Conservation (phyloP, 352 stramenopile genomes). For the Chrysophaeum taylorii region DNA sequence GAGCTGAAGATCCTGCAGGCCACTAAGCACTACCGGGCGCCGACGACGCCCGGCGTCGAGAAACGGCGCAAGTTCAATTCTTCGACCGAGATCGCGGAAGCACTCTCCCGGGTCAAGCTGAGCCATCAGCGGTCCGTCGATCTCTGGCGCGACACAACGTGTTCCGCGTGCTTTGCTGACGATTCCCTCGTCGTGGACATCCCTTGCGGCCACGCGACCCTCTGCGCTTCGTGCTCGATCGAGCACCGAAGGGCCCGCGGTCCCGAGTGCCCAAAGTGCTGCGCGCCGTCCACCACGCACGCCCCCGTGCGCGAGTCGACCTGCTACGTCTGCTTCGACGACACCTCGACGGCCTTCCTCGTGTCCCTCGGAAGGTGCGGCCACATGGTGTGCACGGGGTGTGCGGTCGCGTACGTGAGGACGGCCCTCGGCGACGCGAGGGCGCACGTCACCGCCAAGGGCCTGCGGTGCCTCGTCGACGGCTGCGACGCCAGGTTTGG, state of each 20-base stretch:
- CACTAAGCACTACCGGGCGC: no score
- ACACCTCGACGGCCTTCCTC: background rate
- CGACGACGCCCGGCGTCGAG: no score
- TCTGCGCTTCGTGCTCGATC: background rate
- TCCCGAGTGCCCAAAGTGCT: no score
- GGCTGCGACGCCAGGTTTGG: no score
- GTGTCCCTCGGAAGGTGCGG: background rate
- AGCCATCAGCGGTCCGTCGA: background rate
- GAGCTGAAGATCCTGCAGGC: no score
- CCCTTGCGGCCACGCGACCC: background rate
- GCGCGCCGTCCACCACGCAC: background rate
- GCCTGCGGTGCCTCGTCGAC: background rate
- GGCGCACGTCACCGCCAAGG: background rate
- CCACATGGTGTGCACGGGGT: background rate
- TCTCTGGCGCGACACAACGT: background rate
- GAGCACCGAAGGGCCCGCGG: no score
- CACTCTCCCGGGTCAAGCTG: no score
- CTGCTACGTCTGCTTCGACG: slow-evolving; percentile 7
- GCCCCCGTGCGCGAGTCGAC: background rate
- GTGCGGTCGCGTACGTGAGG: background rate
- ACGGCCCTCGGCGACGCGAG: background rate
- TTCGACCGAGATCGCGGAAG: no score
- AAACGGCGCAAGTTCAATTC: no score
- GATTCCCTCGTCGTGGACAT: background rate
- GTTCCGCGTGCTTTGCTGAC: background rate